Percentiles rank a stretch among this genome's conserved stretches.
These are phyloP conservation scores for Fusarium papillatum DNA, from an alignment of 2,329 filamentous ascomycete species.

Conservation along the genomic window DNA sequence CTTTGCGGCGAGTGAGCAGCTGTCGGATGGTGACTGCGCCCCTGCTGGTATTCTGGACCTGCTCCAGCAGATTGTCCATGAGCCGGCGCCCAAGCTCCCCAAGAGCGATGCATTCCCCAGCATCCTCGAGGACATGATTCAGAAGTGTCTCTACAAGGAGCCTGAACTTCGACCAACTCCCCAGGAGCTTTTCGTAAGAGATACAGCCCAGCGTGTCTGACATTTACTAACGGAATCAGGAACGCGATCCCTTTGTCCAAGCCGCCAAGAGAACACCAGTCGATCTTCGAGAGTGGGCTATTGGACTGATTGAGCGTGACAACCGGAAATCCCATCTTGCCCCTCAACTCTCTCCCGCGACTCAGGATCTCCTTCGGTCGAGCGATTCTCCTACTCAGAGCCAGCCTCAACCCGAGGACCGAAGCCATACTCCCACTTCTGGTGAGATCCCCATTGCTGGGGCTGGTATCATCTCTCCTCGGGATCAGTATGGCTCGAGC, in stretches of 20 bases:
- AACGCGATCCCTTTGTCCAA: constrained; percentile 94
- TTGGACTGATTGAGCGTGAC: constrained; percentile 93
- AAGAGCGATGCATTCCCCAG: constrained; percentile 98
- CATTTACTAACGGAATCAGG: constrained; percentile 63
- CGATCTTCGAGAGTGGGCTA: constrained; percentile 92
- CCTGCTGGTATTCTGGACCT: constrained; percentile 97
- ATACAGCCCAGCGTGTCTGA: constrained; percentile 18
- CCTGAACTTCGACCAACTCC: constrained; percentile 92
- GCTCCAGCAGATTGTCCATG: constrained; percentile 96
- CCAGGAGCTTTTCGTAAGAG: constrained; percentile 88
- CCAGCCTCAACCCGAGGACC: constrained; percentile 55
- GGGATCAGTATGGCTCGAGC: constrained; percentile 60
- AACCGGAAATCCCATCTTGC: constrained; percentile 96
- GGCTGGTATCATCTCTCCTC: constrained; percentile 66
- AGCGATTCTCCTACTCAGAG: constrained; percentile 69
- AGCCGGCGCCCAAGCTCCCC: constrained; percentile 91
- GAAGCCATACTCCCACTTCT: constrained; percentile 74
- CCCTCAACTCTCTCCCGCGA: constrained; percentile 83
- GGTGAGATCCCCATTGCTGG: constrained; percentile 79
- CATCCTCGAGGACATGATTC: constrained; percentile 97
- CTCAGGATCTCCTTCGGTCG: constrained; percentile 79
- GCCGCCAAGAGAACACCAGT: constrained; percentile 97
- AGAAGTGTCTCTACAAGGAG: constrained; percentile 93
- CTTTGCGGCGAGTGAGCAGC: constrained; percentile 81
- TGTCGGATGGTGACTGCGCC: constrained; percentile 81